Percentiles rank a stretch among this genome's conserved stretches.
Evolutionary conservation across 768 basidiomycete genomes (phyloP).

Genomic region (Ramaria rubella): DNA sequence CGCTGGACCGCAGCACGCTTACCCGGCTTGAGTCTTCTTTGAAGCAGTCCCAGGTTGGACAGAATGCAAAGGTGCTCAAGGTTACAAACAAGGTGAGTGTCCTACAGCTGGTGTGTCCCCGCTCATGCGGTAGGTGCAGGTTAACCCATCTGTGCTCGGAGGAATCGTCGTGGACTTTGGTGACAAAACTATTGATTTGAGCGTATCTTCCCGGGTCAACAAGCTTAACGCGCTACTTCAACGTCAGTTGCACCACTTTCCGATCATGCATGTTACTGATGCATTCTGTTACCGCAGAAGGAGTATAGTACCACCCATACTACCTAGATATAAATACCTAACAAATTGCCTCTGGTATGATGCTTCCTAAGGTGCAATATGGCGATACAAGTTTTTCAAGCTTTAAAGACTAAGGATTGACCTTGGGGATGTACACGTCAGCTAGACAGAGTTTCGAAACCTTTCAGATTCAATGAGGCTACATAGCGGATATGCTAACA

Average conservation of each 20-base stretch:
- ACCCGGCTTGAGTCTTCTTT: slow-evolving; percentile 76
- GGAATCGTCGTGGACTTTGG: slow-evolving; percentile 95
- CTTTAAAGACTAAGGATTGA: too few relatives aligned
- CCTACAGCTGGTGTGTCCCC: background rate
- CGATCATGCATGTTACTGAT: background rate
- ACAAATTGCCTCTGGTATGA: background rate
- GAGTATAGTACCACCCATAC: background rate
- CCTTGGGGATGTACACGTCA: too few relatives aligned
- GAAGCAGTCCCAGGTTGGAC: slow-evolving; percentile 80
- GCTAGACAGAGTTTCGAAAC: too few relatives aligned
- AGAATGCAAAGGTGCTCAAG: slow-evolving; percentile 83
- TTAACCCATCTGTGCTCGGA: slow-evolving; percentile 87
- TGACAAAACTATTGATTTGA: slow-evolving; percentile 96
- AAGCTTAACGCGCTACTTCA: slow-evolving; percentile 87
- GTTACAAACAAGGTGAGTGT: slow-evolving; percentile 76
- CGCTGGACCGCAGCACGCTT: slow-evolving; percentile 71
- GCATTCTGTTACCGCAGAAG: background rate
- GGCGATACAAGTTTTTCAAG: too few relatives aligned
- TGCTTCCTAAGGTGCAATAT: too few relatives aligned
- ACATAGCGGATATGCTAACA: too few relatives aligned
- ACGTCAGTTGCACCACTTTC: slow-evolving; percentile 37
- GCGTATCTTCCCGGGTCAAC: slow-evolving; percentile 87
- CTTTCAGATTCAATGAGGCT: too few relatives aligned
- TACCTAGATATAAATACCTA: background rate
- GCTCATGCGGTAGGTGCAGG: slow-evolving; percentile 39